Conservation (phyloP, 306 rosid genomes). For the Arachis stenosperma region DNA sequence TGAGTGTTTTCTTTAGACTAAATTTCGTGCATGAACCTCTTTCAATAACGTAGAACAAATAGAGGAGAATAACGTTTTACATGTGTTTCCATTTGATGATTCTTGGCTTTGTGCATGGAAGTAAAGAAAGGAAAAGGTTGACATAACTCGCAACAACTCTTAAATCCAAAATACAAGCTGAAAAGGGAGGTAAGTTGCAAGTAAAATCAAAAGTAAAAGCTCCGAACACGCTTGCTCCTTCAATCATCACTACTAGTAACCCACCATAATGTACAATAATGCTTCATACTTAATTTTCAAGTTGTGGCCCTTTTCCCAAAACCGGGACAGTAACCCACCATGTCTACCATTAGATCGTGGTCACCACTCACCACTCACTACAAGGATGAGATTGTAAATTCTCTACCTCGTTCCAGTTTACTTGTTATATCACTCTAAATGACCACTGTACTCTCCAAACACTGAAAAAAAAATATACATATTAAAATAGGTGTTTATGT, state of each 20-base stretch:
- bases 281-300: not conserved
- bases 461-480: too few relatives aligned
- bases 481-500: too few relatives aligned
- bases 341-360: slow-evolving; percentile 5
- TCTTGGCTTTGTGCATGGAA: not conserved
- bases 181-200: not conserved
- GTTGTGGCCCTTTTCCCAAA: not conserved
- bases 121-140: not conserved
- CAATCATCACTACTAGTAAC: too few relatives aligned
- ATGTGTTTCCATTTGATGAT: too few relatives aligned
- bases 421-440: not conserved
- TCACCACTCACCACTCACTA: not conserved
- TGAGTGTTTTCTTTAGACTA: too few relatives aligned
- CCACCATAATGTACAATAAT: too few relatives aligned
- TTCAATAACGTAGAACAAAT: too few relatives aligned
- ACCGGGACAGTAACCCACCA: not conserved
- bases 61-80: too few relatives aligned
- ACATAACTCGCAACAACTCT: not conserved
- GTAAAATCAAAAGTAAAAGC: not conserved
- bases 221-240: too few relatives aligned
- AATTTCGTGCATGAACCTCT: too few relatives aligned
- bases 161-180: too few relatives aligned
- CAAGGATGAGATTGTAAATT: not conserved
- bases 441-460: not conserved
- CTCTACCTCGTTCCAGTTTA: too few relatives aligned